These are phyloP conservation scores for Cicer cuneatum DNA, from an alignment of 306 rosid species.

Conservation along the genomic window DNA sequence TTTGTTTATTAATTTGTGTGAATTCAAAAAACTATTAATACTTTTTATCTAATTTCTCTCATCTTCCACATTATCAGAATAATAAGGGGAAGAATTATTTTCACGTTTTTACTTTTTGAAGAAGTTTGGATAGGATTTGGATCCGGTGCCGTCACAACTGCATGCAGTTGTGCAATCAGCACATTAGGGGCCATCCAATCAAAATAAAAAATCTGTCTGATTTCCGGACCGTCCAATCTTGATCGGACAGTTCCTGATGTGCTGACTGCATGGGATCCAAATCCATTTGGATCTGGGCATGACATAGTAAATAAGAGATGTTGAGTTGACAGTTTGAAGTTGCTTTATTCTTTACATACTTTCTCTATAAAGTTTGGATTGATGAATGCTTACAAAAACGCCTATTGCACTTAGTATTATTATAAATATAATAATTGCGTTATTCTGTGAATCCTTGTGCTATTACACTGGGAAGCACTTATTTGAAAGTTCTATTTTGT, in stretches of 20 bases:
- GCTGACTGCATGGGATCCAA: no score
- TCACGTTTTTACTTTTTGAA: not conserved
- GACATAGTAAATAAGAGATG: not conserved
- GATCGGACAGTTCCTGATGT: no score
- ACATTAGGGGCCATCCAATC: no score
- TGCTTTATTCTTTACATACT: not conserved
- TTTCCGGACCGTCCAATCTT: no score
- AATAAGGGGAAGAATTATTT: not conserved
- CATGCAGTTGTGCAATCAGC: no score
- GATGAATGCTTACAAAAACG: not conserved
- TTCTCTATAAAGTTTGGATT: slow-evolving; percentile 8
- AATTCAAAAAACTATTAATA: not conserved
- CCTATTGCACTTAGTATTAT: not conserved
- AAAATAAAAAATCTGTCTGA: no score
- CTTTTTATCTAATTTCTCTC: not conserved
- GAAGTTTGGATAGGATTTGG: not conserved
- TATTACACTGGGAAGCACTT: not conserved
- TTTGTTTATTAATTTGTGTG: not conserved
- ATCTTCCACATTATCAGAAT: not conserved
- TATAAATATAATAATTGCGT: not conserved
- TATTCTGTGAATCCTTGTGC: not conserved
- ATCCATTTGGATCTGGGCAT: not conserved
- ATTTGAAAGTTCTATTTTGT: slow-evolving; percentile 6
- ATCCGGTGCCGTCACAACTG: no score
- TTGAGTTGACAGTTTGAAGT: slow-evolving; percentile 20